These are phyloP conservation scores for Trametopsis cervina DNA, from an alignment of 768 basidiomycete genomes.

Conservation along the genomic window DNA sequence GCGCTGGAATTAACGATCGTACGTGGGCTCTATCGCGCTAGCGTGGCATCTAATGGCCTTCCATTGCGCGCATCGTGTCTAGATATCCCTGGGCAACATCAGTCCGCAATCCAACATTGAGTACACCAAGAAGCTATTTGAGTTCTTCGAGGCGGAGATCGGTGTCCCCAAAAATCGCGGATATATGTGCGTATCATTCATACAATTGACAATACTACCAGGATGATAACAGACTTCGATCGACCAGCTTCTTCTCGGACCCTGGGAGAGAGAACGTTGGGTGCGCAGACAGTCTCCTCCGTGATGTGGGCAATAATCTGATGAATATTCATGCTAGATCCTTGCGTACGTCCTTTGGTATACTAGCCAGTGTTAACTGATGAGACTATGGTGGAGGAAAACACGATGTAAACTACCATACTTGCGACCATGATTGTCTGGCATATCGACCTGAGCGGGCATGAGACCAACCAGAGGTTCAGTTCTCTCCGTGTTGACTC, in stretches of 20 bases:
- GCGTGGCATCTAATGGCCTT: background rate
- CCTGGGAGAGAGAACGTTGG: slow-evolving; percentile 44
- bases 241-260: slow-evolving; percentile 38
- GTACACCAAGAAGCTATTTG: slow-evolving; percentile 50
- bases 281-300: no score
- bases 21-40: slow-evolving; percentile 20
- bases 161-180: slow-evolving; percentile 46
- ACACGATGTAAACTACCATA: no score
- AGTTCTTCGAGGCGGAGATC: slow-evolving; percentile 48
- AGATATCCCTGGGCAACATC: slow-evolving; percentile 56
- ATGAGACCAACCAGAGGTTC: no score
- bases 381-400: no score
- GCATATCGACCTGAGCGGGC: no score
- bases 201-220: background rate
- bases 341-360: no score
- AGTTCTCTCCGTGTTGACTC: no score
- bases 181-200: slow-evolving; percentile 42
- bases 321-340: no score
- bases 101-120: slow-evolving; percentile 37
- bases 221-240: background rate
- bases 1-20: slow-evolving; percentile 56
- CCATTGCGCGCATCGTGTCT: background rate
- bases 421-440: no score
- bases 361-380: no score
- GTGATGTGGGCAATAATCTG: no score